Percentiles rank a stretch among this genome's conserved stretches.
phyloP scores from a whole-genome alignment of 2,329 filamentous ascomycete genomes.

The Aspergillus felis region DNA sequence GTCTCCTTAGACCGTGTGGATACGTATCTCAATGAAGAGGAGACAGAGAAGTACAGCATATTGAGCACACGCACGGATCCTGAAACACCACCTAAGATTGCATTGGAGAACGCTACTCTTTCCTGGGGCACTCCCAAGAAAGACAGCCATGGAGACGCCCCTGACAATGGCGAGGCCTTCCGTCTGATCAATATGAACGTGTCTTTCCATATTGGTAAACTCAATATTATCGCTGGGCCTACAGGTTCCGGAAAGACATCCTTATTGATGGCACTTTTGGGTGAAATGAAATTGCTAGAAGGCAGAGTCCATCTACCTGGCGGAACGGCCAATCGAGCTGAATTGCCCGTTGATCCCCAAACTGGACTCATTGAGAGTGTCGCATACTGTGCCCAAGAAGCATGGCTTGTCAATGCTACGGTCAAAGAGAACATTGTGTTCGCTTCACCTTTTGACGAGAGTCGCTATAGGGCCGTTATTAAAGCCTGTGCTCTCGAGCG shows the following conservation, averaged over 20 bases:
- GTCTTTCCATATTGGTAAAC: conserved; percentile 75
- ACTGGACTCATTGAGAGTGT: conserved; percentile 87
- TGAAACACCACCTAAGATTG: conserved; percentile 69
- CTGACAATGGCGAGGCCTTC: conserved; percentile 70
- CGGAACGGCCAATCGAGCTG: conserved; percentile 72
- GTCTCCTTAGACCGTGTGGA: conserved; percentile 96
- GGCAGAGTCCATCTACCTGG: conserved; percentile 83
- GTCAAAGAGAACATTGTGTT: conserved; percentile 97
- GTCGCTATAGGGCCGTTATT: conserved; percentile 82
- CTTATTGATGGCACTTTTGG: conserved; percentile 88
- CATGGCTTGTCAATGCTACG: conserved; percentile 93
- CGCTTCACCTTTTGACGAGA: conserved; percentile 72
- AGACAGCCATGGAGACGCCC: conserved; percentile 53
- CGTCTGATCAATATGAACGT: conserved; percentile 78
- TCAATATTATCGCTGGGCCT: conserved; percentile 89
- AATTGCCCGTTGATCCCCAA: conserved; percentile 73
- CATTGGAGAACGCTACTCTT: conserved; percentile 78
- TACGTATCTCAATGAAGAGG: conserved; percentile 85
- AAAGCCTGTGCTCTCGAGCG: conserved; percentile 86
- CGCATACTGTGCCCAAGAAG: conserved; percentile 93
- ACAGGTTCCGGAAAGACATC: conserved; percentile 96
- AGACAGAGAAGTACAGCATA: conserved; percentile 93
- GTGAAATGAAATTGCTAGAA: conserved; percentile 85
- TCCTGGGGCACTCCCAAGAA: conserved; percentile 70
- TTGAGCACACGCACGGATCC: conserved; percentile 69